A percentile compares a stretch with the other conserved stretches of the same genome.
Evolutionary conservation across 2,329 filamentous ascomycete genomes (phyloP).

Genomic region (Penicillium capsulatum): DNA sequence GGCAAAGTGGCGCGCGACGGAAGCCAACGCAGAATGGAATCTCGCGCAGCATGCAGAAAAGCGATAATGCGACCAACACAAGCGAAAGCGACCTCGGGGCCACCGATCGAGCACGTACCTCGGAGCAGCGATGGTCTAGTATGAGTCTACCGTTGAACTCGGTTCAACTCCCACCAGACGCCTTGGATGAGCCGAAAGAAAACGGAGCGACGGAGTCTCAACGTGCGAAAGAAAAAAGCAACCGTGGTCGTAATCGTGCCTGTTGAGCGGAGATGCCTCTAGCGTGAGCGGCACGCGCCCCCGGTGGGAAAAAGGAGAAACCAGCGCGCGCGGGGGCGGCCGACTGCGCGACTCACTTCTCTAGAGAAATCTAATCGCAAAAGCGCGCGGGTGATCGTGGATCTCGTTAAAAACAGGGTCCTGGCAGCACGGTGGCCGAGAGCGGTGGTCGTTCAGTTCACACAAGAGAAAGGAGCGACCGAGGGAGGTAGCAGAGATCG

Average conservation of each 20-base stretch:
- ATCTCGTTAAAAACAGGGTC: slow-evolving; percentile 21
- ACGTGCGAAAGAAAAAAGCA: slow-evolving; percentile 11
- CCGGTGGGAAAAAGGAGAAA: too few species aligned
- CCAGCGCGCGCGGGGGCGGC: too few species aligned
- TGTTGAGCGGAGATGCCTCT: slow-evolving; percentile 10
- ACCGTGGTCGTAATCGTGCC: slow-evolving; percentile 29
- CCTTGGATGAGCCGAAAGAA: slow-evolving; percentile 1
- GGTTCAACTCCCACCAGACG: slow-evolving; percentile 5
- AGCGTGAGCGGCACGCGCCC: slow-evolving; percentile 7
- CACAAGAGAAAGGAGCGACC: slow-evolving; percentile 7
- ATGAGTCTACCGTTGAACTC: slow-evolving; percentile 8
- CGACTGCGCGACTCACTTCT: slow-evolving; percentile 34
- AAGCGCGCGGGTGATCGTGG: slow-evolving; percentile 18
- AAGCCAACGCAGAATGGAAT: background rate
- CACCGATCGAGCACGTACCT: slow-evolving; percentile 13
- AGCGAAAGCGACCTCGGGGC: background rate
- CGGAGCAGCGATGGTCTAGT: slow-evolving; percentile 3
- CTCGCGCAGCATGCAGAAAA: background rate
- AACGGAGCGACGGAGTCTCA: slow-evolving; percentile 8
- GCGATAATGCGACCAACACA: background rate
- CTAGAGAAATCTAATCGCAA: slow-evolving; percentile 23
- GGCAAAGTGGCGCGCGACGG: background rate
- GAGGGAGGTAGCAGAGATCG: slow-evolving; percentile 4
- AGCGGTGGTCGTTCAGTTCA: background rate
- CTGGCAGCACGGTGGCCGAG: too few species aligned